These are phyloP conservation scores for Sordaria brevicollis DNA, from an alignment of 495 filamentous ascomycete genomes.

Conservation along the genomic window DNA sequence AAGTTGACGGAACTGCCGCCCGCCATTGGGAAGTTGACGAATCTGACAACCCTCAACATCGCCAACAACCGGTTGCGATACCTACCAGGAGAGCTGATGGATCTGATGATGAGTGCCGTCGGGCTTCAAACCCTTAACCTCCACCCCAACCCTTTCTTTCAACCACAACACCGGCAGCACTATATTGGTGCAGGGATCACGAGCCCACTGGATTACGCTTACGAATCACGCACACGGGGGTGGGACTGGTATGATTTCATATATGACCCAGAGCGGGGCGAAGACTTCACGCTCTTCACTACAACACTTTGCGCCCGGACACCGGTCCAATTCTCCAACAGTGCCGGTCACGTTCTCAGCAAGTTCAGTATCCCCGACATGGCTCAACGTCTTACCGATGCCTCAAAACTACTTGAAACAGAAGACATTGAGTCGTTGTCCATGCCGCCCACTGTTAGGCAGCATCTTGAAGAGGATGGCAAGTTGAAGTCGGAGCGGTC, in stretches of 20 bases:
- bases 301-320: constrained; percentile 11
- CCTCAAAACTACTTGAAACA: background rate
- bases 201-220: background rate
- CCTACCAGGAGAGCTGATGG: constrained; percentile 63
- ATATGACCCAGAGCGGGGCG: background rate
- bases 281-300: constrained; percentile 4
- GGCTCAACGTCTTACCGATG: background rate
- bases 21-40: constrained; percentile 50
- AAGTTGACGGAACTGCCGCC: constrained; percentile 53
- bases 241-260: background rate
- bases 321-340: constrained; percentile 15
- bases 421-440: constrained; percentile 14
- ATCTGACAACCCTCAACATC: constrained; percentile 58
- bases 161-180: constrained; percentile 11
- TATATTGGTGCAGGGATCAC: background rate
- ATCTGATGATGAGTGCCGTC: constrained; percentile 36
- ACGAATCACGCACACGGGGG: background rate
- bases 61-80: constrained; percentile 56
- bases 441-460: background rate
- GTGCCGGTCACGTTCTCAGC: constrained; percentile 1
- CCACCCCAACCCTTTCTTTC: constrained; percentile 40
- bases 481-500: background rate
- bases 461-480: background rate
- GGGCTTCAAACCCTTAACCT: constrained; percentile 27
- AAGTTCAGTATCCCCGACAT: constrained; percentile 8